Percentiles rank a stretch among this genome's conserved stretches.
phyloP scores from a whole-genome alignment of 306 rosid genomes.

The Senna tora region DNA sequence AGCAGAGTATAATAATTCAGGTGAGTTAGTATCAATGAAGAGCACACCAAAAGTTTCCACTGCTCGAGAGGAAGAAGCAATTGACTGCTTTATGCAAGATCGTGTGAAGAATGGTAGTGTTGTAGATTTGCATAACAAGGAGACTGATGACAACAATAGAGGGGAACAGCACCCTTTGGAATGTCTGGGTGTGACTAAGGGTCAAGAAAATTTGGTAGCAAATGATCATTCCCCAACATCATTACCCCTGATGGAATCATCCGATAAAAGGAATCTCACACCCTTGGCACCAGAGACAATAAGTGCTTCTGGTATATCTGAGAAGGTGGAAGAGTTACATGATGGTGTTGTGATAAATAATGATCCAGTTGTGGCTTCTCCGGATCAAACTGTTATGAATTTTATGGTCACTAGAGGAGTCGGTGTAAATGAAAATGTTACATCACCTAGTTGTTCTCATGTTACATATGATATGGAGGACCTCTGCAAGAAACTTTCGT shows the following conservation, averaged over 20 bases:
- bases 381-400: slow-evolving; percentile 50
- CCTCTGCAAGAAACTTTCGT: slow-evolving; percentile 52
- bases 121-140: slow-evolving; percentile 45
- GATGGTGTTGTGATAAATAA: slow-evolving; percentile 60
- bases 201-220: slow-evolving; percentile 46
- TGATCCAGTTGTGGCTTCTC: slow-evolving; percentile 43
- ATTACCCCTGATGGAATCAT: slow-evolving; percentile 24
- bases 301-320: slow-evolving; percentile 52
- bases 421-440: slow-evolving; percentile 47
- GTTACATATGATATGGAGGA: slow-evolving; percentile 67
- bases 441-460: slow-evolving; percentile 67
- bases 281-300: slow-evolving; percentile 39
- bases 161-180: slow-evolving; percentile 45
- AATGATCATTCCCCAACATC: slow-evolving; percentile 46
- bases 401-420: slow-evolving; percentile 46
- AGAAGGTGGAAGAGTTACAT: slow-evolving; percentile 60
- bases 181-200: slow-evolving; percentile 36
- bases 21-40: slow-evolving; percentile 44
- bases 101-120: slow-evolving; percentile 41
- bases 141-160: slow-evolving; percentile 55
- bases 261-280: slow-evolving; percentile 38
- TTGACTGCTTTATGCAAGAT: slow-evolving; percentile 47
- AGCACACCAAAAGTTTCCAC: slow-evolving; percentile 38
- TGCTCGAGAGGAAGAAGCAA: slow-evolving; percentile 42
- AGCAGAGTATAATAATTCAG: slow-evolving; percentile 54